These are phyloP conservation scores for Arthrinium puccinioides DNA, from an alignment of 2,329 filamentous ascomycete genomes.

Conservation along the genomic window DNA sequence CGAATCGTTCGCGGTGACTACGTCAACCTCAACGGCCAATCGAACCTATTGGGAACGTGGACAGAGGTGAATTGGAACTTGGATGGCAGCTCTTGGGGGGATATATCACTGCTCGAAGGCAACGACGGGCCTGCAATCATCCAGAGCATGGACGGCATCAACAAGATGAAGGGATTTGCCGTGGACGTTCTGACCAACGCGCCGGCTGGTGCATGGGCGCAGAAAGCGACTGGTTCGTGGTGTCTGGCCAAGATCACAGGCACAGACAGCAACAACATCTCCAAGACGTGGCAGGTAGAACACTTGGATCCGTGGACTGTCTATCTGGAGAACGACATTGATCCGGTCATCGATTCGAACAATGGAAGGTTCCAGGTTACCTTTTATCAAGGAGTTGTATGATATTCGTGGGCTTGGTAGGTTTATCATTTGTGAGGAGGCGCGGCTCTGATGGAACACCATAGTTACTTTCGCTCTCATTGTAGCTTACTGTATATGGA, in stretches of 20 bases:
- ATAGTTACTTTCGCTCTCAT: no score
- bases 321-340: slow-evolving; percentile 10
- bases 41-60: slow-evolving; percentile 13
- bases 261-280: slow-evolving; percentile 8
- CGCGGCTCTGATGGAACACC: no score
- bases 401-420: no score
- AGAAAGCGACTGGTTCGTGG: slow-evolving; percentile 13
- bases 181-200: slow-evolving; percentile 11
- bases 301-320: slow-evolving; percentile 11
- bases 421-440: no score
- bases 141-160: slow-evolving; percentile 9
- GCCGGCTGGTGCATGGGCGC: slow-evolving; percentile 9
- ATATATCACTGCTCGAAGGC: slow-evolving; percentile 15
- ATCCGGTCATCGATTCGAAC: slow-evolving; percentile 14
- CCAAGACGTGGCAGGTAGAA: slow-evolving; percentile 10
- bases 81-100: slow-evolving; percentile 11
- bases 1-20: slow-evolving; percentile 11
- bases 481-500: no score
- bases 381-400: slow-evolving; percentile 12
- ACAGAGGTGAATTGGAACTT: slow-evolving; percentile 11
- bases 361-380: slow-evolving; percentile 14
- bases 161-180: slow-evolving; percentile 10
- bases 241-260: slow-evolving; percentile 15
- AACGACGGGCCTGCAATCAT: slow-evolving; percentile 14
- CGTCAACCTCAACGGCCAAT: slow-evolving; percentile 9